These are phyloP conservation scores for Lentinula lateritia DNA, from an alignment of 768 basidiomycete genomes.

Conservation along the genomic window DNA sequence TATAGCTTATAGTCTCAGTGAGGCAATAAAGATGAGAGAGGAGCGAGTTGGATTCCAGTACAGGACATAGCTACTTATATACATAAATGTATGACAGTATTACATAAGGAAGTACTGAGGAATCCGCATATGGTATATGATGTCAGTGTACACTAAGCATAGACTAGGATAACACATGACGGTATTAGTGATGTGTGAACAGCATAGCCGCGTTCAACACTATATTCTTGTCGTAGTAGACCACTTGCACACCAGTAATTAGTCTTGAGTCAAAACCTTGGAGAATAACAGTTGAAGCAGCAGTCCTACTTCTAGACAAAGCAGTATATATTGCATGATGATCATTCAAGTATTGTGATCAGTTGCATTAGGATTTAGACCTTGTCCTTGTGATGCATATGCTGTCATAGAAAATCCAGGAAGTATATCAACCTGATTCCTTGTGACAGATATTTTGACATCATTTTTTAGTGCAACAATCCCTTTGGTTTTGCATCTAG, in stretches of 20 bases:
- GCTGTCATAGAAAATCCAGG: constrained; percentile 29
- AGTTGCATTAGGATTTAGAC: constrained; percentile 20
- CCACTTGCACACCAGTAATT: constrained; percentile 10
- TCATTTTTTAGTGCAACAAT: constrained; percentile 13
- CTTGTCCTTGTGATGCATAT: constrained; percentile 26
- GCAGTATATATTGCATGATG: too few relatives aligned
- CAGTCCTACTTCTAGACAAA: constrained; percentile 10
- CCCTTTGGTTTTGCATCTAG: constrained; percentile 4
- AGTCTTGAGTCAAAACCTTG: constrained; percentile 11
- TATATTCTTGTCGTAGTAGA: constrained; percentile 12
- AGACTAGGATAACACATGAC: too few relatives aligned
- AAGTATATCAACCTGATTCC: constrained; percentile 3
- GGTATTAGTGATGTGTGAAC: too few relatives aligned
- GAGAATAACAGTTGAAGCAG: constrained; percentile 16
- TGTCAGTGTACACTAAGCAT: too few relatives aligned
- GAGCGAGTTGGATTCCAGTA: too few relatives aligned
- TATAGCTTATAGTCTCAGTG: too few relatives aligned
- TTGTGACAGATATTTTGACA: constrained; percentile 8
- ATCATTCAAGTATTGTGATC: constrained; percentile 19
- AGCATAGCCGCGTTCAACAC: too few relatives aligned
- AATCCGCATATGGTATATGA: too few relatives aligned
- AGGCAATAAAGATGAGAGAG: too few relatives aligned
- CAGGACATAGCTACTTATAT: too few relatives aligned
- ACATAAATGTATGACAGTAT: too few relatives aligned
- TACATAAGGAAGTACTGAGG: too few relatives aligned